phyloP scores from a whole-genome alignment of 176 grass and related monocot genomes.

The Triticum timopheevii region DNA sequence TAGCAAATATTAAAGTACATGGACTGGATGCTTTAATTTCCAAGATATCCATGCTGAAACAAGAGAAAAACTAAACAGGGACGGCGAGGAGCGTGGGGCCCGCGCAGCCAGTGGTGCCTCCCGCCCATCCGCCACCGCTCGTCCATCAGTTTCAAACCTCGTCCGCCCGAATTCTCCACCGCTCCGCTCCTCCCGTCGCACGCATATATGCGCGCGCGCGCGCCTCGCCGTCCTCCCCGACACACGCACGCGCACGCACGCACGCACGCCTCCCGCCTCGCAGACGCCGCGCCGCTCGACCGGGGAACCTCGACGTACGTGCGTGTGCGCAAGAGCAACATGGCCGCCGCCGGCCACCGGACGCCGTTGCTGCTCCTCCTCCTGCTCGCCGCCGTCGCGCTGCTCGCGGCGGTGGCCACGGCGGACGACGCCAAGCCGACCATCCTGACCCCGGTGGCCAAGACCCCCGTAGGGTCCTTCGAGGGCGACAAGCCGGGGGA shows the following conservation, averaged over 20 bases:
- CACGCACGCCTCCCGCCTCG: no score
- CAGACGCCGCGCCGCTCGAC: no score
- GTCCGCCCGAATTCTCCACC: conserved; percentile 33
- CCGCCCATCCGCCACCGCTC: background rate
- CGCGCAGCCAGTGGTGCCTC: conserved; percentile 22
- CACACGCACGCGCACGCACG: no score
- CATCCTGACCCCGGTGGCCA: conserved; percentile 45
- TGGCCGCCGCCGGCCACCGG: conserved; percentile 38
- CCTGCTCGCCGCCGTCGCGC: background rate
- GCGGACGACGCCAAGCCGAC: conserved; percentile 39
- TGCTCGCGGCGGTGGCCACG: background rate
- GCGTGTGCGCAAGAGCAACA: background rate
- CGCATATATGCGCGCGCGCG: background rate
- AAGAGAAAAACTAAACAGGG: background rate
- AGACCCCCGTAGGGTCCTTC: conserved; percentile 35
- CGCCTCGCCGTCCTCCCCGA: no score
- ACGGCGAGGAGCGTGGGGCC: conserved; percentile 19
- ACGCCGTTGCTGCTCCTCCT: conserved; percentile 24
- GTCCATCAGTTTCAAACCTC: background rate
- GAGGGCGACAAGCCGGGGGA: conserved; percentile 33
- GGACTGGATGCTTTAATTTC: background rate
- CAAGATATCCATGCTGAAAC: background rate
- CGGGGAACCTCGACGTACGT: background rate
- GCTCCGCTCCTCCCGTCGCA: background rate
- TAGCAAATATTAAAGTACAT: background rate